phyloP scores from a whole-genome alignment of 2,329 filamentous ascomycete genomes.

The Claviceps monticola region DNA sequence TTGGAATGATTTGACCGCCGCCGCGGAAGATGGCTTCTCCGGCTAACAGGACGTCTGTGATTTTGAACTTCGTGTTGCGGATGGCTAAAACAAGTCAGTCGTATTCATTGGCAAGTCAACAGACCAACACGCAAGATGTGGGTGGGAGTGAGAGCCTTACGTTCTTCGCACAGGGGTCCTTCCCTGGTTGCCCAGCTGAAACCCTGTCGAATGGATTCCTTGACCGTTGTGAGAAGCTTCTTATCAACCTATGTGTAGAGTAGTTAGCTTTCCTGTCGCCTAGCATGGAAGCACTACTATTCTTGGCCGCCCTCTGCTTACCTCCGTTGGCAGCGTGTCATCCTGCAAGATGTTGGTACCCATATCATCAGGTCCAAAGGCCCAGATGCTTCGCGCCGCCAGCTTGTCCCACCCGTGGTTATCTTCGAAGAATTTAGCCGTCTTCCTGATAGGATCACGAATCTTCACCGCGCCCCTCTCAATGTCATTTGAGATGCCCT shows the following conservation, averaged over 20 bases:
- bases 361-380: conserved; percentile 90
- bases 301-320: conserved; percentile 20
- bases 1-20: conserved; percentile 94
- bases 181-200: conserved; percentile 95
- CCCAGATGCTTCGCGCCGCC: conserved; percentile 92
- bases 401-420: conserved; percentile 95
- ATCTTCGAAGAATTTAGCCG: conserved; percentile 93
- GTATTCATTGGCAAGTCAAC: neutral
- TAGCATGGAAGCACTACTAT: too few species aligned
- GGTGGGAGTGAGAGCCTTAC: conserved; percentile 37
- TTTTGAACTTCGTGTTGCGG: conserved; percentile 92
- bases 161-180: conserved; percentile 94
- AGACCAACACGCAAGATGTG: neutral
- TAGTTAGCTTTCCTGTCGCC: neutral
- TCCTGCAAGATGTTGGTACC: conserved; percentile 94
- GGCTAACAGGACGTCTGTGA: conserved; percentile 80
- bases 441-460: conserved; percentile 81
- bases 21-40: conserved; percentile 87
- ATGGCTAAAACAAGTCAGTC: conserved; percentile 46
- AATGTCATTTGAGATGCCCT: conserved; percentile 89
- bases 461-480: conserved; percentile 84
- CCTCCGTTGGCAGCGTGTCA: conserved; percentile 83
- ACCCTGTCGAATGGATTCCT: conserved; percentile 86
- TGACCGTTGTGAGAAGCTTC: conserved; percentile 71
- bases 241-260: conserved; percentile 59